These are phyloP conservation scores for Globisporangium ultimum DNA, from an alignment of 352 stramenopile species.

Conservation along the genomic window DNA sequence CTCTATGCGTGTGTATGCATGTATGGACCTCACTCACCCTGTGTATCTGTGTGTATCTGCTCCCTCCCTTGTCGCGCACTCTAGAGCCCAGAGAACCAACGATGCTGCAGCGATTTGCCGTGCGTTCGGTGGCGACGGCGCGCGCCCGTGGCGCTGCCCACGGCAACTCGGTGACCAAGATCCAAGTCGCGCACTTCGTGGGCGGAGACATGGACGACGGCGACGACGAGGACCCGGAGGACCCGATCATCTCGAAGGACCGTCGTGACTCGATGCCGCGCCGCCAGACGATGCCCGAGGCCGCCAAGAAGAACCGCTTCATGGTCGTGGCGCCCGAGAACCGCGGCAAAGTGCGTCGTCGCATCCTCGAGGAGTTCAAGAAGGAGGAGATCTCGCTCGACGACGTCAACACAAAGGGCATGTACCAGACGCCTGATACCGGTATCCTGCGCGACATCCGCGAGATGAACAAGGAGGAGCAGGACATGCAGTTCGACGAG, in stretches of 20 bases:
- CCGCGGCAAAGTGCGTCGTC: slow-evolving; percentile 69
- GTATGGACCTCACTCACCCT: neutral
- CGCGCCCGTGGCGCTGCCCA: slow-evolving; percentile 21
- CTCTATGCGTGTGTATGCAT: neutral
- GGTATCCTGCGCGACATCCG: slow-evolving; percentile 60
- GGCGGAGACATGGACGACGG: slow-evolving; percentile 57
- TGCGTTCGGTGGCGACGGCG: slow-evolving; percentile 28
- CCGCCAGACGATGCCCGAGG: slow-evolving; percentile 71
- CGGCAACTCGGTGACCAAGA: slow-evolving; percentile 17
- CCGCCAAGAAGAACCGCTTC: slow-evolving; percentile 74
- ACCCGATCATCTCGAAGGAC: slow-evolving; percentile 73
- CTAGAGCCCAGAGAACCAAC: neutral
- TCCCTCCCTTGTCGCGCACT: neutral
- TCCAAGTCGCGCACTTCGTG: slow-evolving; percentile 42
- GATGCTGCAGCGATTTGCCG: slow-evolving; percentile 68
- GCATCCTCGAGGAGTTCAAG: slow-evolving; percentile 80
- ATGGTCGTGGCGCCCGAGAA: slow-evolving; percentile 71
- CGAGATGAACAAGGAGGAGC: slow-evolving; percentile 63
- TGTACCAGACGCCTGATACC: slow-evolving; percentile 55
- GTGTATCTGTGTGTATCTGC: neutral
- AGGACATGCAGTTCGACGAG: slow-evolving; percentile 67
- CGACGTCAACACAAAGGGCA: slow-evolving; percentile 38
- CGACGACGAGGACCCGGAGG: slow-evolving; percentile 59
- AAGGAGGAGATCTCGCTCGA: slow-evolving; percentile 61
- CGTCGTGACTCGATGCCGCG: slow-evolving; percentile 49